Conservation (phyloP, 2,329 filamentous ascomycete species). For the Polytolypa hystricis region DNA sequence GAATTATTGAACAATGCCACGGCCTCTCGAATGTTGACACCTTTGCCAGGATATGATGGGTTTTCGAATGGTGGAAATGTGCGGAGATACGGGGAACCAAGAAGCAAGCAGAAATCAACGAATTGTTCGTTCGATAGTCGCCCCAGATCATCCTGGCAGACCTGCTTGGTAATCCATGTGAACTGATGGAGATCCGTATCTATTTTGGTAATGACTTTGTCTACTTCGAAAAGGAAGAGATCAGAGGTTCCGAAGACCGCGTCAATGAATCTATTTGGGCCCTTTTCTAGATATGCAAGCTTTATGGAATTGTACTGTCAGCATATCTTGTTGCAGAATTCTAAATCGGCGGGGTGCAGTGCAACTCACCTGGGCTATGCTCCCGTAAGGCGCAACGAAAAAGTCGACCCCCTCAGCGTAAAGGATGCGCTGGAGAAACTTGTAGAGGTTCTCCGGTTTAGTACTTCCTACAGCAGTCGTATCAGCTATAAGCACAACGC, state of each 20-base stretch:
- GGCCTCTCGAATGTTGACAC: slow-evolving; percentile 59
- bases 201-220: slow-evolving; percentile 55
- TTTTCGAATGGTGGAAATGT: slow-evolving; percentile 68
- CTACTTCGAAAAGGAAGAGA: slow-evolving; percentile 72
- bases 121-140: slow-evolving; percentile 60
- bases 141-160: slow-evolving; percentile 57
- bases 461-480: slow-evolving; percentile 50
- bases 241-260: slow-evolving; percentile 78
- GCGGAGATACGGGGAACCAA: slow-evolving; percentile 68
- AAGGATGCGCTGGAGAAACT: slow-evolving; percentile 65
- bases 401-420: slow-evolving; percentile 60
- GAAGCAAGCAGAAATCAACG: slow-evolving; percentile 70
- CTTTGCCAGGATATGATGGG: slow-evolving; percentile 43
- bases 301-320: slow-evolving; percentile 9
- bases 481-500: slow-evolving; percentile 7
- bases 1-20: slow-evolving; percentile 60
- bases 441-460: slow-evolving; percentile 60
- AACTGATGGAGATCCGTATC: slow-evolving; percentile 52
- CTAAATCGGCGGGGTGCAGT: not conserved
- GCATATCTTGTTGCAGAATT: not conserved
- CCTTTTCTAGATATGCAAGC: slow-evolving; percentile 66
- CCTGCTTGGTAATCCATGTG: slow-evolving; percentile 52
- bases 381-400: slow-evolving; percentile 75
- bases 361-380: slow-evolving; percentile 68
- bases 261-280: slow-evolving; percentile 56